A percentile compares a stretch with the other conserved stretches of the same genome.
These are phyloP conservation scores for Oenanthe javanica DNA, from an alignment of 140 eudicot genomes.

Conservation along the genomic window DNA sequence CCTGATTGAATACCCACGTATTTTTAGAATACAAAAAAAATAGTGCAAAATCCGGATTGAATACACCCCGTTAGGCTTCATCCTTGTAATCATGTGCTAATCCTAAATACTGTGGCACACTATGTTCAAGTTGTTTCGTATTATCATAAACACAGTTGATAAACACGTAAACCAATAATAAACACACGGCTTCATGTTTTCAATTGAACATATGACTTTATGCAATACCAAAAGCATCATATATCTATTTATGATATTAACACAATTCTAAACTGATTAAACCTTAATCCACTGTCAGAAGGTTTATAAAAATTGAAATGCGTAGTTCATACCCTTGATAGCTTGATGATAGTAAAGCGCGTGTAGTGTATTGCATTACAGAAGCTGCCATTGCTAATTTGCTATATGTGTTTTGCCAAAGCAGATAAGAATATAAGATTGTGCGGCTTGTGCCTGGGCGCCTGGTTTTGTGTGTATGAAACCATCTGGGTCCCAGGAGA, in stretches of 20 bases:
- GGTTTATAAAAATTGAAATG: too few species aligned
- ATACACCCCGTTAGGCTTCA: neutral
- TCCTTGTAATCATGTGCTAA: neutral
- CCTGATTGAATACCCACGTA: too few species aligned
- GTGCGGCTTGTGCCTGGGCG: neutral
- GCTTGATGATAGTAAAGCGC: neutral
- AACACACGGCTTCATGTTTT: neutral
- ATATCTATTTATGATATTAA: too few species aligned
- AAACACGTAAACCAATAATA: too few species aligned
- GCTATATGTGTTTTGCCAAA: neutral
- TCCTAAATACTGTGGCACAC: neutral
- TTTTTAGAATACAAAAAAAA: too few species aligned
- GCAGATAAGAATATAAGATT: neutral
- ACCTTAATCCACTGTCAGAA: too few species aligned
- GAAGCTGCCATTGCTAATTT: conserved; percentile 15
- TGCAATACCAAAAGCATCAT: too few species aligned
- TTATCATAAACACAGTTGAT: too few species aligned
- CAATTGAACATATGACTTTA: neutral
- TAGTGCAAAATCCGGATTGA: too few species aligned
- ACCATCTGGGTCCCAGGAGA: neutral
- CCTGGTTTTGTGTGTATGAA: neutral
- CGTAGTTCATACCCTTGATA: neutral
- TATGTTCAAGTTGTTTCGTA: too few species aligned
- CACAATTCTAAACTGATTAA: too few species aligned
- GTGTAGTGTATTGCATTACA: conserved; percentile 5